Evolutionary conservation across 2,329 filamentous ascomycete species (phyloP).

Genomic region (Epichloe glyceriae): DNA sequence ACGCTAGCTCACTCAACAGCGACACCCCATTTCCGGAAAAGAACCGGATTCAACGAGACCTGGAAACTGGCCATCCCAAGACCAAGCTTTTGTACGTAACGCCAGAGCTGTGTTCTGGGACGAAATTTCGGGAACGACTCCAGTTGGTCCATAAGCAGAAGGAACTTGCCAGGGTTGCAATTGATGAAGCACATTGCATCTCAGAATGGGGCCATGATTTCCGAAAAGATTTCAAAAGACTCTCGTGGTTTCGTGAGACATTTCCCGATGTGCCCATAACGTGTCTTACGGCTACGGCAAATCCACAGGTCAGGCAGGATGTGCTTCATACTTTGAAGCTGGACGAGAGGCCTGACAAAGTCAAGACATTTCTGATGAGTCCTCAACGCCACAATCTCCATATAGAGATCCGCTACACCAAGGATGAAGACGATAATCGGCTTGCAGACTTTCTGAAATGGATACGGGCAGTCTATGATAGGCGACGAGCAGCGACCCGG

Average conservation of each 20-base stretch:
- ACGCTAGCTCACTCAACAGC: slow-evolving; percentile 78
- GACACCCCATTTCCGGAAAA: slow-evolving; percentile 56
- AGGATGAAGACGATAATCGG: slow-evolving; percentile 58
- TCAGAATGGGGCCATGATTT: slow-evolving; percentile 98
- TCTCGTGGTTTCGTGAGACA: slow-evolving; percentile 72
- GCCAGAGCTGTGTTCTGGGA: slow-evolving; percentile 70
- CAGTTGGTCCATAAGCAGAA: slow-evolving; percentile 63
- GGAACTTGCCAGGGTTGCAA: slow-evolving; percentile 75
- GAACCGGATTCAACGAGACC: slow-evolving; percentile 60
- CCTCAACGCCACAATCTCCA: slow-evolving; percentile 78
- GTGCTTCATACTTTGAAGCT: slow-evolving; percentile 65
- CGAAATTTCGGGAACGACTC: slow-evolving; percentile 64
- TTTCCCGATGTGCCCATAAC: slow-evolving; percentile 83
- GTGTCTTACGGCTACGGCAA: slow-evolving; percentile 86
- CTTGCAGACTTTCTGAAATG: slow-evolving; percentile 64
- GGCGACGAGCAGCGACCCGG: slow-evolving; percentile 48
- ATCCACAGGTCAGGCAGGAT: slow-evolving; percentile 65
- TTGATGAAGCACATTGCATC: slow-evolving; percentile 95
- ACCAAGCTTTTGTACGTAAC: slow-evolving; percentile 85
- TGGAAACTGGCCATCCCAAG: slow-evolving; percentile 75
- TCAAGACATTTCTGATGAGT: slow-evolving; percentile 70
- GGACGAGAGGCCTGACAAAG: slow-evolving; percentile 39
- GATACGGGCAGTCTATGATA: slow-evolving; percentile 59
- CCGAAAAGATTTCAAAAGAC: slow-evolving; percentile 75
- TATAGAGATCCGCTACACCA: slow-evolving; percentile 76